Evolutionary conservation across 768 basidiomycete genomes (phyloP), one percentile per base, ranked within the genome.

Genomic region (Tylopilus sp.): DNA sequence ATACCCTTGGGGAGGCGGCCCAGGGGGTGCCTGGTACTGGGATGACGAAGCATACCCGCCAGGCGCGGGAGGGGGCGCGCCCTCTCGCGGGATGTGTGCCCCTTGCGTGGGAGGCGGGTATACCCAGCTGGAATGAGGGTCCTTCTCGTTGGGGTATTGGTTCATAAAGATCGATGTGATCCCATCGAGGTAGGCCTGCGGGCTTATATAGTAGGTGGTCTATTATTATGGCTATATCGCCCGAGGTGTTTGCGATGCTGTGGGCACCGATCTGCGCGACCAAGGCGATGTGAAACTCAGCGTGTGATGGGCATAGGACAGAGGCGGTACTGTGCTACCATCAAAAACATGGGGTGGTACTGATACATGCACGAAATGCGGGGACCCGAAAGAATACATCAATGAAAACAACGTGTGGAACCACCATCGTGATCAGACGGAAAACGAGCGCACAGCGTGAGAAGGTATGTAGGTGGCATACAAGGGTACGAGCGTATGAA

Each of bases 71-170:
- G 29, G 13, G 5, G 38, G 38, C 6, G 50, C 46, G 19, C 48
- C 51, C n/a, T 64, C 59, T 24, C 51, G 54, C 7, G 54, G 45
- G 41, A 52, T 6, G 33, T 59, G 47, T 0, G 36, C 19, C n/a
- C 29, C 17, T 45, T 55, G 41, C 29, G 51, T 43, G 61, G 58
- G 24, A 8, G 61, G 54, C 7, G 62, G 58, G 34, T 37, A 9
- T 0, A 60, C 8, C 60, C 60, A 64, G 43, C 49, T 28, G 6
- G 56, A 28, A 22, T 48, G 61, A n/a, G 60, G 31, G 14, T 53
- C 58, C 14, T 71, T 70, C 34, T 68, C 68, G 56, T 48, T 41
- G 33, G 66, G 64, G 48, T 55, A 60, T 37, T 57, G 61, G 37
- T 45, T 38, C 69, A 69, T 61, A 33, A 1, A 4, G 37, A 29